phyloP scores from a whole-genome alignment of 257 asterid genomes.

The Cruciata laevipes region DNA sequence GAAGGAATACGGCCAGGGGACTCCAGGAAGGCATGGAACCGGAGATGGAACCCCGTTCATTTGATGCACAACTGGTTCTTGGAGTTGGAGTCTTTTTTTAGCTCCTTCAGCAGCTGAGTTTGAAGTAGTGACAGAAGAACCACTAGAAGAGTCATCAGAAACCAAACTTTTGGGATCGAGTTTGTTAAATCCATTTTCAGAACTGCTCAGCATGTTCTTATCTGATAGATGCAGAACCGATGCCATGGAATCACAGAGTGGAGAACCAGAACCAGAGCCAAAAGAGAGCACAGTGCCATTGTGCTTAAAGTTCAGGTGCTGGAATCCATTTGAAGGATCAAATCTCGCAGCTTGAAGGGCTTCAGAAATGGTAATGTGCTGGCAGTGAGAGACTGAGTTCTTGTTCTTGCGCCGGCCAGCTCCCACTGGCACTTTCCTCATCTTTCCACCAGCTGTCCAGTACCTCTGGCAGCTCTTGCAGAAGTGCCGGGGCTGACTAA shows the following conservation, averaged over 20 bases:
- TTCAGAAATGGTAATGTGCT: conserved; percentile 52
- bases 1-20: conserved; percentile 62
- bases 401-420: conserved; percentile 85
- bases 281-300: conserved; percentile 65
- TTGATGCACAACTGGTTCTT: conserved; percentile 33
- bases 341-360: conserved; percentile 42
- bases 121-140: conserved; percentile 31
- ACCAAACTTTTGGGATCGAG: conserved; percentile 22
- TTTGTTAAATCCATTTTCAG: conserved; percentile 24
- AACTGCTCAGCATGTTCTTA: conserved; percentile 25
- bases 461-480: conserved; percentile 95
- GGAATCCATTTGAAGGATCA: conserved; percentile 39
- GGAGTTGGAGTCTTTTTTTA: conserved; percentile 26
- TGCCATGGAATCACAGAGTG: conserved; percentile 48
- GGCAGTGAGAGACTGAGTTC: conserved; percentile 47
- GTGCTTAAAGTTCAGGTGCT: conserved; percentile 34
- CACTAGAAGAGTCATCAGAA: conserved; percentile 37
- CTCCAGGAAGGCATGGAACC: conserved; percentile 48
- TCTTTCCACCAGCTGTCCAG: conserved; percentile 95
- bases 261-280: conserved; percentile 40
- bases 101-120: conserved; percentile 23
- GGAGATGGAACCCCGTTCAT: conserved; percentile 43
- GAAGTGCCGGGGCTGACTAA: conserved; percentile 84
- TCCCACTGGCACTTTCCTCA: conserved; percentile 91
- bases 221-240: conserved; percentile 41